Evolutionary conservation across 768 basidiomycete species (phyloP).

Genomic region (Lactarius sanguifluus): DNA sequence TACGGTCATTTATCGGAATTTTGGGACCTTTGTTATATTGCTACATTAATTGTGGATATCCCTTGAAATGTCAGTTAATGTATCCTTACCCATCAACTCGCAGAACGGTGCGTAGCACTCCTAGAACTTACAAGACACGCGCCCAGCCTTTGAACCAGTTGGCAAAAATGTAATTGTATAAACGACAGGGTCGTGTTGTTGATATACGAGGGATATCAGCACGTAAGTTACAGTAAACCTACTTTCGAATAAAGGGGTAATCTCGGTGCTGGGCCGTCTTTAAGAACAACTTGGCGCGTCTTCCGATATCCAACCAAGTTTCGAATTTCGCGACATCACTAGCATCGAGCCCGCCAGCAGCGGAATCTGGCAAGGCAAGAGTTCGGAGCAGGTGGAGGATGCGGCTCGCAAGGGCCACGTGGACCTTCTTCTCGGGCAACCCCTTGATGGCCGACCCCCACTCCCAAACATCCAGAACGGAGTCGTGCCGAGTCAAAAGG

Average conservation of each 20-base stretch:
- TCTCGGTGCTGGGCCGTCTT: background rate
- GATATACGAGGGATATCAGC: background rate
- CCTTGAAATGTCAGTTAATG: slow-evolving; percentile 34
- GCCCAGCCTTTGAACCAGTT: background rate
- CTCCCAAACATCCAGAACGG: too few relatives aligned
- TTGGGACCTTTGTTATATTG: background rate
- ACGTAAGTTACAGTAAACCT: background rate
- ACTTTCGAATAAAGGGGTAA: background rate
- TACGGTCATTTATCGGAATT: background rate
- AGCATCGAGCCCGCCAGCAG: too few relatives aligned
- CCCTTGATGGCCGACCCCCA: too few relatives aligned
- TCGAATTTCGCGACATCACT: background rate
- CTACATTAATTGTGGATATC: slow-evolving; percentile 30
- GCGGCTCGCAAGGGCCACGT: too few relatives aligned
- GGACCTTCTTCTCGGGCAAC: too few relatives aligned
- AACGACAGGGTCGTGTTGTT: background rate
- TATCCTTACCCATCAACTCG: background rate
- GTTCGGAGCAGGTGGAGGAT: too few relatives aligned
- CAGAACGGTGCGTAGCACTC: background rate
- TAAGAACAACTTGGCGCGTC: slow-evolving; percentile 10
- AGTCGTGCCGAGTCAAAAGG: too few relatives aligned
- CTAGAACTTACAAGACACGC: background rate
- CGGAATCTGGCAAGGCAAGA: too few relatives aligned
- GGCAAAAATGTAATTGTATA: background rate
- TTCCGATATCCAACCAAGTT: slow-evolving; percentile 12